Evolutionary conservation across 441 rosid genomes (phyloP).

Genomic region (Brassica balearica): DNA sequence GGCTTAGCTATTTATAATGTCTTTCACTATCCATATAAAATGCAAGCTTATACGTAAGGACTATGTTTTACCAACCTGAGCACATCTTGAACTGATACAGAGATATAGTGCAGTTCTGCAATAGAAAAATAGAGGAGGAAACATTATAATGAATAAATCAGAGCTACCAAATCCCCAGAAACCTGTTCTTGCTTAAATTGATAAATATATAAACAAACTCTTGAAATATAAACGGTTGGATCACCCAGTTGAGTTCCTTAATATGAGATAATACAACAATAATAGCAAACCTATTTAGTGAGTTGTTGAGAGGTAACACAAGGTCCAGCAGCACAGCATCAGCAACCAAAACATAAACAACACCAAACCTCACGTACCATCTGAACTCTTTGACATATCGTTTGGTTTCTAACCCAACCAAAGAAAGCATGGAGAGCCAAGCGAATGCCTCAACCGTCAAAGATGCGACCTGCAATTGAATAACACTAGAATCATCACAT

Average conservation of each 20-base stretch:
- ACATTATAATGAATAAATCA: not conserved
- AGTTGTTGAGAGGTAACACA: slow-evolving; percentile 60
- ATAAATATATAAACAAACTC: not conserved
- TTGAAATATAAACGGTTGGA: not conserved
- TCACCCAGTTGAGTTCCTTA: slow-evolving; percentile 13
- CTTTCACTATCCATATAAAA: not conserved
- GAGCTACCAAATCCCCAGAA: slow-evolving; percentile 4
- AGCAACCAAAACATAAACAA: slow-evolving; percentile 78
- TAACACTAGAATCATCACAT: slow-evolving; percentile 19
- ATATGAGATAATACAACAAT: not conserved
- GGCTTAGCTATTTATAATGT: not conserved
- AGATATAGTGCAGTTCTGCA: slow-evolving; percentile 71
- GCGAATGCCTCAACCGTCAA: slow-evolving; percentile 64
- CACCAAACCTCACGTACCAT: slow-evolving; percentile 91
- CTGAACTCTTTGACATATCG: slow-evolving; percentile 76
- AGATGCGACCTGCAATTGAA: slow-evolving; percentile 62
- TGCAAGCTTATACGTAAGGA: not conserved
- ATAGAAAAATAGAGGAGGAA: slow-evolving; percentile 32
- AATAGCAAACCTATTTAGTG: slow-evolving; percentile 60
- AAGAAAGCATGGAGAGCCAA: slow-evolving; percentile 83
- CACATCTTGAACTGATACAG: slow-evolving; percentile 62
- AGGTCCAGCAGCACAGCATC: slow-evolving; percentile 83
- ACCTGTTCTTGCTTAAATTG: not conserved
- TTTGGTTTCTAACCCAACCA: slow-evolving; percentile 80
- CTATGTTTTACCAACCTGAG: slow-evolving; percentile 65